Evolutionary conservation across 73 alveolate genomes (phyloP), one percentile per base, ranked within the genome.

Genomic region (Tetrahymena malaccensis): DNA sequence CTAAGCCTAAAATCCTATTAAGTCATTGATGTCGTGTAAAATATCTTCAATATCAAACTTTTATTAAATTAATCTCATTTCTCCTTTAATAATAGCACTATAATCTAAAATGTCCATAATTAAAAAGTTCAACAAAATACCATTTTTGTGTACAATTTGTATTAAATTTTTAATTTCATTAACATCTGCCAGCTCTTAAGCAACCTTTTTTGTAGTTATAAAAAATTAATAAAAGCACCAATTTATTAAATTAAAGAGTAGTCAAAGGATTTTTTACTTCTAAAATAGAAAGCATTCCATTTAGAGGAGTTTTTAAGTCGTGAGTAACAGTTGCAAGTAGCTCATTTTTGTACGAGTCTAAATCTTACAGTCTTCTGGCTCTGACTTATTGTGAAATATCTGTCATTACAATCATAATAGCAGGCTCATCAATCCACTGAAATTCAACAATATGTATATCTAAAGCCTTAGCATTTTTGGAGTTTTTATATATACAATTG

Each of bases 271-370:
- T n/a, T n/a, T n/a, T n/a, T 70, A 70, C 89, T 34, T 95, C 97
- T 34, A 95, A 43, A 34, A 95, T 95, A 11, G 97, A 43, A 34
- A 89, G 43, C 37, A 95, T 95, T 85, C 97, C 97, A 93, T 95
- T 95, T 19, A 95, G 93, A 34, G 97, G 97, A 22, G 97, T 95
- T 31, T 95, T 95, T 56, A 95, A 95, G 56, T 95, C 97, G 55
- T 95, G 97, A 95, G 94, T 85, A 8, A 95, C 95, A 34, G 97
- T 89, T 22, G 97, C 97, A 10, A 95, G 85, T 34, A 95, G 35
- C 16, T 95, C 55, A 37, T 95, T 94, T 89, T 43, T 93, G 17
- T 43, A 38, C 0, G 44, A 43, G 43, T 93, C 83, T 43, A 43
- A 19, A 16, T 93, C 56, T 93, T 50, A 43, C 4, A 93, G 10